Percentiles rank a stretch among this genome's conserved stretches.
These are phyloP conservation scores for Aspergillus sparsus DNA, from an alignment of 495 filamentous ascomycete genomes.

Conservation along the genomic window DNA sequence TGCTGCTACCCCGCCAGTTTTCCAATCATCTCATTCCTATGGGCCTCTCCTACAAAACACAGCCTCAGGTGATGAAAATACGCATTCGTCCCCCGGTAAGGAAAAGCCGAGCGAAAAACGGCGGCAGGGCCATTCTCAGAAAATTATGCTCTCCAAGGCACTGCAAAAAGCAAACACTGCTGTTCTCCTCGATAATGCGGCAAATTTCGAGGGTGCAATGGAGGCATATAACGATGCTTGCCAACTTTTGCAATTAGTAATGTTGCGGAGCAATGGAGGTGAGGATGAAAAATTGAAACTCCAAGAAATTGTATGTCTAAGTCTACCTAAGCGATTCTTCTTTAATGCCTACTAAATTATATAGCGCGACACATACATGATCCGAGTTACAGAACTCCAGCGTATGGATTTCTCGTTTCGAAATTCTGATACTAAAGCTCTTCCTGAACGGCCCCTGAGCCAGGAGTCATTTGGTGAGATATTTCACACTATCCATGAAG, in stretches of 20 bases:
- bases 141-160: constrained; percentile 89
- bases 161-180: constrained; percentile 94
- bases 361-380: constrained; percentile 85
- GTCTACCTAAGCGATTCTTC: background rate
- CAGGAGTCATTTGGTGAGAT: constrained; percentile 60
- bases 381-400: constrained; percentile 80
- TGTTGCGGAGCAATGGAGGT: constrained; percentile 74
- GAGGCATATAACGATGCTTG: constrained; percentile 91
- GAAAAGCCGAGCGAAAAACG: constrained; percentile 35
- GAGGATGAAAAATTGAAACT: constrained; percentile 83
- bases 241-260: constrained; percentile 78
- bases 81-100: constrained; percentile 24
- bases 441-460: constrained; percentile 77
- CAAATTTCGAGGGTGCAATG: constrained; percentile 90
- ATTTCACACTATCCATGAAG: constrained; percentile 47
- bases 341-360: constrained; percentile 21
- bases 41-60: background rate
- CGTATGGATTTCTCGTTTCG: constrained; percentile 62
- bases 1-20: constrained; percentile 5
- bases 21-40: background rate
- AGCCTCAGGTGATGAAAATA: constrained; percentile 2
- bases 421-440: constrained; percentile 61
- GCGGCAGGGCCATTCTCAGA: constrained; percentile 64
- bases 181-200: constrained; percentile 89
- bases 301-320: constrained; percentile 77